These are phyloP conservation scores for Avena atlantica DNA, from an alignment of 176 grass and related monocot species.

Conservation along the genomic window DNA sequence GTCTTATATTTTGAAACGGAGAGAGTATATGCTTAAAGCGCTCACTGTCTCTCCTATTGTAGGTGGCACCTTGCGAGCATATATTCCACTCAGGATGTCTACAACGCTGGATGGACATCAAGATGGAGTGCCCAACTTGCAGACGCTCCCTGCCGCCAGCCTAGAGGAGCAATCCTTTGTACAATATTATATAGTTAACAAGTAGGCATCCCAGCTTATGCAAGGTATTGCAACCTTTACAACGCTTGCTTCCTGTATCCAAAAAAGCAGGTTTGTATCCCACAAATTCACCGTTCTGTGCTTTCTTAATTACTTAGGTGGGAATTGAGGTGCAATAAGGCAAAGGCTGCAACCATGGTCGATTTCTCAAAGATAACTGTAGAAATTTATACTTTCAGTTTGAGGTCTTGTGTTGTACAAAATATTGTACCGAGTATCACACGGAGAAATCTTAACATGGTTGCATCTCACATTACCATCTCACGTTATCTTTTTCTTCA, in stretches of 20 bases:
- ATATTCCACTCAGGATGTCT: slow-evolving; percentile 98
- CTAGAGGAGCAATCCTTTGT: slow-evolving; percentile 59
- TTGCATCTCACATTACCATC: neutral
- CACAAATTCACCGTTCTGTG: neutral
- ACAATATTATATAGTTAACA: slow-evolving; percentile 67
- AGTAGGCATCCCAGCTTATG: slow-evolving; percentile 60
- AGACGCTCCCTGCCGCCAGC: slow-evolving; percentile 85
- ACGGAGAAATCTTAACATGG: neutral
- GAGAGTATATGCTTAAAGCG: neutral
- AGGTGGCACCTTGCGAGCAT: slow-evolving; percentile 99
- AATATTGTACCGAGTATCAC: slow-evolving; percentile 33
- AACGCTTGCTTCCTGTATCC: neutral
- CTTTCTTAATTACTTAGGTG: slow-evolving; percentile 30
- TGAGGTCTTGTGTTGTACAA: slow-evolving; percentile 50
- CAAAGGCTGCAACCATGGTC: slow-evolving; percentile 36
- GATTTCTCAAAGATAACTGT: slow-evolving; percentile 40
- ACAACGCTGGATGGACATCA: slow-evolving; percentile 99
- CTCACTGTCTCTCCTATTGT: slow-evolving; percentile 22
- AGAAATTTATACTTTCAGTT: slow-evolving; percentile 37
- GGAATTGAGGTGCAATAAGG: slow-evolving; percentile 47
- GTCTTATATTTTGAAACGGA: too few species aligned
- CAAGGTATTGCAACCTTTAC: slow-evolving; percentile 45
- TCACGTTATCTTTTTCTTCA: neutral
- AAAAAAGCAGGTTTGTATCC: neutral
- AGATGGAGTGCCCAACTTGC: slow-evolving; percentile 99